phyloP scores from a whole-genome alignment of 2,329 filamentous ascomycete genomes.

The Colletotrichum agaves region DNA sequence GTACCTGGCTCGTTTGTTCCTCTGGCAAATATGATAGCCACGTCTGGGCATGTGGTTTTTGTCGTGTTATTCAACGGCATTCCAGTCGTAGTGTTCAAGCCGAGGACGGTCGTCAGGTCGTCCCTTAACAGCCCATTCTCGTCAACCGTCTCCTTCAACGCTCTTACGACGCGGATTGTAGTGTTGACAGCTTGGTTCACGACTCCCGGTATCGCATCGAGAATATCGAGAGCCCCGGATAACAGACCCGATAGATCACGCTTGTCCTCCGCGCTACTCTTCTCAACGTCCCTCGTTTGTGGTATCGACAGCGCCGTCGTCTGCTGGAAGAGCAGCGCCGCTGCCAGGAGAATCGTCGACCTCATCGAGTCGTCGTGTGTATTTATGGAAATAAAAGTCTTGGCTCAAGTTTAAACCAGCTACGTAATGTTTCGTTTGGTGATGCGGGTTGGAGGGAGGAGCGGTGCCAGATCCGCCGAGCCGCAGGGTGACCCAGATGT shows the following conservation, averaged over 20 bases:
- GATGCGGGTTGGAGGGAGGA: background rate
- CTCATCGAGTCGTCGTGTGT: conserved; percentile 15
- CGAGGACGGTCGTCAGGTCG: conserved; percentile 27
- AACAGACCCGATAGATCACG: conserved; percentile 27
- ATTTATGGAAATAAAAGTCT: background rate
- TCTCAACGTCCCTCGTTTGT: background rate
- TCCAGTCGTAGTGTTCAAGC: conserved; percentile 26
- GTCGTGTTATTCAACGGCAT: conserved; percentile 2
- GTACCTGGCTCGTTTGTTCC: conserved; percentile 39
- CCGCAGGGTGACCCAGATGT: background rate
- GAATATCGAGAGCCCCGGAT: conserved; percentile 27
- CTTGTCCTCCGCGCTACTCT: background rate
- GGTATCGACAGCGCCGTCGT: conserved; percentile 21
- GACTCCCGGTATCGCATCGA: conserved; percentile 25
- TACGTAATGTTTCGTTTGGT: background rate
- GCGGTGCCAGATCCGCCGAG: conserved; percentile 7
- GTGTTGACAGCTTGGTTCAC: conserved; percentile 30
- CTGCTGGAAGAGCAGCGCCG: conserved; percentile 17
- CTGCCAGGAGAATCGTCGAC: conserved; percentile 15
- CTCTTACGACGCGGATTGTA: conserved; percentile 32
- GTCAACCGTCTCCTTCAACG: conserved; percentile 32
- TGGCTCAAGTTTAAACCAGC: too few relatives aligned
- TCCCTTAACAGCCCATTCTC: conserved; percentile 34
- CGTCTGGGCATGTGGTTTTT: conserved; percentile 30
- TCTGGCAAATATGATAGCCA: conserved; percentile 35